A percentile compares a stretch with the other conserved stretches of the same genome.
Conservation (phyloP, 2,329 filamentous ascomycete genomes). For the Monilinia polystroma region DNA sequence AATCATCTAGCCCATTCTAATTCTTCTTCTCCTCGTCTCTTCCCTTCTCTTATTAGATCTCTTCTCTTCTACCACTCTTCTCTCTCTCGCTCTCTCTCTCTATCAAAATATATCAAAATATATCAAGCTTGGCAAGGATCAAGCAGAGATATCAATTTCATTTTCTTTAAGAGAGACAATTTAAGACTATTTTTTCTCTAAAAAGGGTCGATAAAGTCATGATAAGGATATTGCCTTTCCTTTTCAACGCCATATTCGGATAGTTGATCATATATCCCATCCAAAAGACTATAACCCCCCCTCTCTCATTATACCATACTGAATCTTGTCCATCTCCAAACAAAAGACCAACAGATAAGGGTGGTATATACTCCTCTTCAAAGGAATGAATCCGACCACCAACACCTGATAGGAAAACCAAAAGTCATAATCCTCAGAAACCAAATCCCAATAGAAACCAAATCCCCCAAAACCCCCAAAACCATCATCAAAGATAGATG, state of each 20-base stretch:
- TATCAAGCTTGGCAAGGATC: background rate
- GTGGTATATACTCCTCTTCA: conserved; percentile 4
- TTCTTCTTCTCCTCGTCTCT: background rate
- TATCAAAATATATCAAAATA: no score
- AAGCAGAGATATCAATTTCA: background rate
- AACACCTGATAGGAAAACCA: background rate
- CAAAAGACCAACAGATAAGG: conserved; percentile 9
- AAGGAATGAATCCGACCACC: conserved; percentile 4
- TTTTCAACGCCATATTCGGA: conserved; percentile 7
- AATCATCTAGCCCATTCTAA: background rate
- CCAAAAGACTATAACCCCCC: background rate
- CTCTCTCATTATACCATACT: background rate
- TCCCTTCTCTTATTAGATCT: background rate
- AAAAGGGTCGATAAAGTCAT: background rate
- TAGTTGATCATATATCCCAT: conserved; percentile 1
- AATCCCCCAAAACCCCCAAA: background rate
- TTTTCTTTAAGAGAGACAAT: background rate
- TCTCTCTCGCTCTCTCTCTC: background rate
- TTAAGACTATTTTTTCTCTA: background rate
- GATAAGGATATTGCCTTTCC: background rate
- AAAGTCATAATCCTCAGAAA: background rate
- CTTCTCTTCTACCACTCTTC: background rate
- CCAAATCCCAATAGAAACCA: no score
- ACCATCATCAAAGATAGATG: background rate
- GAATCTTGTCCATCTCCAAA: background rate